Conservation (phyloP, 106 monocot genomes). For the Phalaenopsis aphrodite region DNA sequence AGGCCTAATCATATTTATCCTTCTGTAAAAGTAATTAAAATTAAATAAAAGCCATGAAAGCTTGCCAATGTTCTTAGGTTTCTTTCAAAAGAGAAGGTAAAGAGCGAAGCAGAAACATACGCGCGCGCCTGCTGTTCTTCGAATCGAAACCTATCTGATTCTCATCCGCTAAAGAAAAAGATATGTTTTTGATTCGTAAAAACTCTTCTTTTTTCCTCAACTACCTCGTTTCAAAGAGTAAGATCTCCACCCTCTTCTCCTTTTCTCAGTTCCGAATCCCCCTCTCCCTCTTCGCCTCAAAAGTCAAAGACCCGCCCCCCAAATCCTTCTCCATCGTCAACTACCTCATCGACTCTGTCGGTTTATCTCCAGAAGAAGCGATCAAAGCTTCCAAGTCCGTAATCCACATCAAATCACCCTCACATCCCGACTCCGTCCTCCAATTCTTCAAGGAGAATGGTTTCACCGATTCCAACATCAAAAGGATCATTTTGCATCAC, state of each 20-base stretch:
- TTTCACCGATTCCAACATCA: conserved; percentile 12
- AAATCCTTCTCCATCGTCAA: conserved; percentile 3
- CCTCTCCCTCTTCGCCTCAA: background rate
- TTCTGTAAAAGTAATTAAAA: too few species aligned
- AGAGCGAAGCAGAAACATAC: too few species aligned
- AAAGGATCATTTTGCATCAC: background rate
- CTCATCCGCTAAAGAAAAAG: background rate
- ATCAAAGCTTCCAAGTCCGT: conserved; percentile 11
- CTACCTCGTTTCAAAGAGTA: background rate
- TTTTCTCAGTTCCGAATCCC: background rate
- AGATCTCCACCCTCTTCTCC: background rate
- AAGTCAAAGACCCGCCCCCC: background rate
- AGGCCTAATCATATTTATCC: too few species aligned
- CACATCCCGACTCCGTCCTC: conserved; percentile 19
- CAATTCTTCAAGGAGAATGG: conserved; percentile 8
- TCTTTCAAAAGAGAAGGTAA: too few species aligned
- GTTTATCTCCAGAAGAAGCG: conserved; percentile 22
- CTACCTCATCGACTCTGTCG: conserved; percentile 24
- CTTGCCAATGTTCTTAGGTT: too few species aligned
- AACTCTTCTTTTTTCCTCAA: background rate
- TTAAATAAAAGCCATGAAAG: too few species aligned
- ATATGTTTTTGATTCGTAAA: background rate
- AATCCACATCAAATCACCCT: conserved; percentile 18
- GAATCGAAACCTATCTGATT: background rate
- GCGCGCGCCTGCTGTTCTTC: too few species aligned